Evolutionary conservation across 2,329 filamentous ascomycete species (phyloP).

Genomic region (Botrytis aclada): DNA sequence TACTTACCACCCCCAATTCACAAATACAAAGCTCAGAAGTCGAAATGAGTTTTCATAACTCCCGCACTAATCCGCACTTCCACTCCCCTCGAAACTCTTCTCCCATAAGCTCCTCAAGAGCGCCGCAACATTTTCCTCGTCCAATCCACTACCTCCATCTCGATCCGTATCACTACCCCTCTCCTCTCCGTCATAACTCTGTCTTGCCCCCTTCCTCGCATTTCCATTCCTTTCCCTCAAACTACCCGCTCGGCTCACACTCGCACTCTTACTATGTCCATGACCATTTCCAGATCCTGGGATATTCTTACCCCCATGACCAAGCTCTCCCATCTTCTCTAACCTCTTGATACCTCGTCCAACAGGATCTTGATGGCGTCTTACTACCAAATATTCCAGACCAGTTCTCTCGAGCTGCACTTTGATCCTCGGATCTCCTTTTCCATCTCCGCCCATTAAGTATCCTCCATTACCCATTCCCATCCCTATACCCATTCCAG

Average conservation of each 20-base stretch:
- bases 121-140: conserved; percentile 45
- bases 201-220: conserved; percentile 39
- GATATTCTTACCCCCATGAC: conserved; percentile 51
- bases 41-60: neutral
- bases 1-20: neutral
- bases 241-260: conserved; percentile 29
- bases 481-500: neutral
- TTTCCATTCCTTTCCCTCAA: conserved; percentile 15
- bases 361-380: conserved; percentile 68
- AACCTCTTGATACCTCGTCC: conserved; percentile 58
- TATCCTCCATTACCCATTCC: conserved; percentile 27
- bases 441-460: conserved; percentile 42
- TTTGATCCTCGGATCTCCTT: conserved; percentile 59
- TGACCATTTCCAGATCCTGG: conserved; percentile 39
- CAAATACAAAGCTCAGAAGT: neutral
- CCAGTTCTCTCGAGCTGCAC: conserved; percentile 67
- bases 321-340: conserved; percentile 48
- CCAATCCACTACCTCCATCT: conserved; percentile 26
- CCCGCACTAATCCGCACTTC: conserved; percentile 42
- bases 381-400: conserved; percentile 71
- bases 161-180: conserved; percentile 30
- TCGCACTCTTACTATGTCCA: conserved; percentile 1
- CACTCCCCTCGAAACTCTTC: conserved; percentile 53
- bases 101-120: conserved; percentile 60
- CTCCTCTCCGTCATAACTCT: conserved; percentile 40